A percentile compares a stretch with the other conserved stretches of the same genome.
Conservation (phyloP, 306 rosid species). For the Cotoneaster glaucophyllus region DNA sequence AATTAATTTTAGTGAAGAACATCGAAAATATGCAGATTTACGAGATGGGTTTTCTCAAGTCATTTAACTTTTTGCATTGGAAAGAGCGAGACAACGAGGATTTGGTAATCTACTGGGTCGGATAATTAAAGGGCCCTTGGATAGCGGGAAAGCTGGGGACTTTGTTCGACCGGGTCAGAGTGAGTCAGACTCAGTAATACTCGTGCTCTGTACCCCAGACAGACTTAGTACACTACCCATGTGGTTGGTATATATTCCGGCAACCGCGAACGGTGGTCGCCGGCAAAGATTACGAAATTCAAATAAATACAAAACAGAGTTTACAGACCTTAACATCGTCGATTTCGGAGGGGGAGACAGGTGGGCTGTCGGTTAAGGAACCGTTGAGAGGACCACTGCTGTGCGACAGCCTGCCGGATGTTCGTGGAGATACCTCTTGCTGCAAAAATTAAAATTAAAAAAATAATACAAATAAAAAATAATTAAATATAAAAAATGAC, state of each 20-base stretch:
- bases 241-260: conserved; percentile 12
- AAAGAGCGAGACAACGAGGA: conserved; percentile 14
- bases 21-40: neutral
- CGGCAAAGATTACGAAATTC: neutral
- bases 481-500: neutral
- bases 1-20: neutral
- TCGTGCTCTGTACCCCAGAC: conserved; percentile 26
- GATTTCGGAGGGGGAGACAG: conserved; percentile 79
- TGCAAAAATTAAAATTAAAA: neutral
- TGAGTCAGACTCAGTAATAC: conserved; percentile 18
- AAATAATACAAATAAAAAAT: no score
- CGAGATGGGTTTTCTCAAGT: neutral
- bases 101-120: neutral
- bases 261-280: conserved; percentile 18
- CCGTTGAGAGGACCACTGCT: conserved; percentile 98
- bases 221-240: neutral
- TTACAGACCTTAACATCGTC: conserved; percentile 72
- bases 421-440: conserved; percentile 88
- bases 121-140: conserved; percentile 19
- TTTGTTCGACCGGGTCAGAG: conserved; percentile 18
- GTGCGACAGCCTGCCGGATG: conserved; percentile 86
- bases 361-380: conserved; percentile 80
- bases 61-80: conserved; percentile 15
- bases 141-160: conserved; percentile 61
- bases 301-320: neutral